Evolutionary conservation across 106 monocot species (phyloP), one percentile per base, ranked within the genome.

Genomic region (Posidonia australis): DNA sequence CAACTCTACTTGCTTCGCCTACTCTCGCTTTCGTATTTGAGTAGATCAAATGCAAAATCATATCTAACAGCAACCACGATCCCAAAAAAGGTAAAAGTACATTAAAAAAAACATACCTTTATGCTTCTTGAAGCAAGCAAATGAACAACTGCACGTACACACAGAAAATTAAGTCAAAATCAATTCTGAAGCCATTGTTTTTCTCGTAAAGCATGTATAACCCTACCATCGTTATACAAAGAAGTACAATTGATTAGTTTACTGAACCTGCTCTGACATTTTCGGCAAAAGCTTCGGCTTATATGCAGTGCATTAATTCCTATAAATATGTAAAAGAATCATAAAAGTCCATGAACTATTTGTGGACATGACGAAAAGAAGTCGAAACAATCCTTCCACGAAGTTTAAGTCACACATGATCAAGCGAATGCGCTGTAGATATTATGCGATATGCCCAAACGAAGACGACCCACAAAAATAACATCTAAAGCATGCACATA

Each of bases 51-150:
- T 14, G 13, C 29, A 29, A 58, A 58, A 27, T 18, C 30, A 58
- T 4, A 29, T 11, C 13, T 30, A 16, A 29, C 18, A 30, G 29
- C 19, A 29, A 29, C n/a, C 16, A 19, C 13, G 16, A 30, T 1
- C 0, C 12, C 9, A 6, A 25, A 25, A 25, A 9, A 55, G 24
- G 5, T 2, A 55, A 55, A 55, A 19, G n/a, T n/a, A 55, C 10
- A 55, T 18, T 5, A 13, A 48, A 18, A 45, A 10, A 9, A 45
- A 3, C 4, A 36, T 78, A 88, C 87, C 84, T 81, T 88, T 88
- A 49, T 88, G 88, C 52, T 65, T 88, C 66, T 82, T 84, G 62
- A 81, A 88, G 70, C 88, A 88, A 27, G 46, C 49, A 65, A 84
- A 65, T 0, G 88, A 88, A 63, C 88, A 88, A 70, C 87, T 88